Conservation (phyloP, 805 yeast species). For the Saccharomyces jurei region DNA sequence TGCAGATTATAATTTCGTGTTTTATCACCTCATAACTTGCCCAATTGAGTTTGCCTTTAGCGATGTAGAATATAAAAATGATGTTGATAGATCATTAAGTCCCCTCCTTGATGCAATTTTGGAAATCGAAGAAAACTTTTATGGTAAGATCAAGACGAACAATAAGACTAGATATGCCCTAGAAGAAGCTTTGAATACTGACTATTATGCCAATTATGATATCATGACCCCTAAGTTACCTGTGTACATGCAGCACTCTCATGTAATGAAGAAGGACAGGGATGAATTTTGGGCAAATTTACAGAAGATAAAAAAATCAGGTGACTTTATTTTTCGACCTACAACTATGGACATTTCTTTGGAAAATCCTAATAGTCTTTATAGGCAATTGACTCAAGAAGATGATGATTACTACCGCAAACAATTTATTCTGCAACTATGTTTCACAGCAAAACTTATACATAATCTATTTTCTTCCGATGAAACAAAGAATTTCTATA, state of each 20-base stretch:
- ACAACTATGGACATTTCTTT: constrained; percentile 19
- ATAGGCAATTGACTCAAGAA: constrained; percentile 15
- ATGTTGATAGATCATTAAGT: constrained; percentile 12
- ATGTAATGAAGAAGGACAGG: constrained; percentile 7
- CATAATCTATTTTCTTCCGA: constrained; percentile 11
- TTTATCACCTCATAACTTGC: constrained; percentile 13
- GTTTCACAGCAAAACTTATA: constrained; percentile 12
- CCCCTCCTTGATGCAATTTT: constrained; percentile 17
- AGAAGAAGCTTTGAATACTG: constrained; percentile 13
- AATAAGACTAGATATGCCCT: constrained; percentile 6
- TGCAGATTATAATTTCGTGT: constrained; percentile 16
- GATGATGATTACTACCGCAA: constrained; percentile 25
- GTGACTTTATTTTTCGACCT: constrained; percentile 9
- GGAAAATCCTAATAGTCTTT: constrained; percentile 13
- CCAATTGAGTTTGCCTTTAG: constrained; percentile 18
- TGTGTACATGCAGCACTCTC: constrained; percentile 11
- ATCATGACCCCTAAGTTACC: constrained; percentile 7
- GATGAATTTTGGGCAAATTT: constrained; percentile 11
- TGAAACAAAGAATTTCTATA: constrained; percentile 16
- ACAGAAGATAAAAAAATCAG: background rate
- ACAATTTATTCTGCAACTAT: constrained; percentile 22
- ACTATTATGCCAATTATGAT: constrained; percentile 14
- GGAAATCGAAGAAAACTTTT: constrained; percentile 20
- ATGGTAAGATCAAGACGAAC: constrained; percentile 8
- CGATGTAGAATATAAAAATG: constrained; percentile 9